Evolutionary conservation across 176 grass and related monocot species (phyloP), one percentile per base, ranked within the genome.

Genomic region (Neostapfia colusana): DNA sequence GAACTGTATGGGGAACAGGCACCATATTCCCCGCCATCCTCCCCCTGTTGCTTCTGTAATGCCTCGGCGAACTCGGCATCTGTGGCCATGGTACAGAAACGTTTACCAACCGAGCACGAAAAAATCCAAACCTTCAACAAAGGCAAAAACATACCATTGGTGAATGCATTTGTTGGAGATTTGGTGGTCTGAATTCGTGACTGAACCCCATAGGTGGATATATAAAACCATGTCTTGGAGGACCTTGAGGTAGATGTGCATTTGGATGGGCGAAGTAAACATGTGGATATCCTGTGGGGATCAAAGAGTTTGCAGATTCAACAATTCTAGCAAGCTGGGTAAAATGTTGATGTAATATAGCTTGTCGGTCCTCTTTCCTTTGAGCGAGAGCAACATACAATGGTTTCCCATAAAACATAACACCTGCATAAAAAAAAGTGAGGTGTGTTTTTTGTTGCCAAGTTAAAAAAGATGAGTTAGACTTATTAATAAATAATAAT

Each of bases 331-430:
- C 65, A 39, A 89, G 49, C 62, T 83, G 65, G 39, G 81, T 66
- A 74, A 89, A 95, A 26, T 65, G 85, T 69, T 84, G 82, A 9
- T 84, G 82, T 65, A 98, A 45, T 73, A 75, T 89, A 10, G 80
- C 82, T 62, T 69, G 84, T 26, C 95, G 82, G 10, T 92, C 89
- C 63, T 98, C 91, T 82, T 98, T 98, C 56, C 82, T 95, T 81
- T 98, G 85, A 50, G 85, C 87, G 27, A 90, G 77, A 55, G 95
- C 76, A 25, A 92, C 91, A 79, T 98, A 98, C 7, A 98, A 85
- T 16, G 95, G 91, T 81, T 94, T 98, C 16, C 85, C 89, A 13
- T 92, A 67, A 48, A 98, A 95, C 78, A 98, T 92, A 57, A 85
- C 73, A 59, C 89, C 95, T 95, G 45, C 1, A 80, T 64, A 58